Evolutionary conservation across 2,329 filamentous ascomycete species (phyloP), one percentile per base, ranked within the genome.

Genomic region (Nemania abortiva): DNA sequence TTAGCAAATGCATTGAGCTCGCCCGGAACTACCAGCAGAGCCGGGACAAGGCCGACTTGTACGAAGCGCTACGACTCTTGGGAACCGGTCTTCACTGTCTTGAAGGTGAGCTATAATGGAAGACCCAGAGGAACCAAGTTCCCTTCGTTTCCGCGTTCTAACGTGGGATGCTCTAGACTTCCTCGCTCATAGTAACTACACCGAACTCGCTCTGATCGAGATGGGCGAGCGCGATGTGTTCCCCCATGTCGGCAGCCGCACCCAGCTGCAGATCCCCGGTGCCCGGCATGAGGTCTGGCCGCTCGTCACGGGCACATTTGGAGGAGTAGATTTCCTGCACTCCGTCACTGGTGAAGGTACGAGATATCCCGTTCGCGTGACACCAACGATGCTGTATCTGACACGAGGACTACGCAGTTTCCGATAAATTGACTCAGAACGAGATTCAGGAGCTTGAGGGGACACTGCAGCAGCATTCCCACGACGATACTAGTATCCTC

Each of bases 141-240:
- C 29, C 29, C 15, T 2, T 13, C 20, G 1, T 6, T 13, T 20
- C 47, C n/a, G n/a, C n/a, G 52, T 24, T n/a, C 52, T 72, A 42
- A 72, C 54, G 27, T 6, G 59, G 71, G 27, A 70, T 47, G 6
- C 22, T 53, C 45, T 42, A 88, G 95, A 98, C 79, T 98, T 91
- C 83, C 91, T 94, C 63, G 95, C 95, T 18, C 95, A 98, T 82
- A 97, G 93, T 79, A 98, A 98, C 85, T 98, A 97, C 82, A 90
- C 87, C 15, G 95, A 98, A 80, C 88, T 98, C 67, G 93, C 92
- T 67, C 86, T 98, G 56, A 94, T 96, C 75, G 94, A 97, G 79
- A 82, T 97, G 76, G 94, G 94, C 60, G 94, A 96, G 81, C 84
- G 82, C 6, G 88, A 92, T 69, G 82, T 97, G 68, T 98, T 98